Conservation (phyloP, 768 basidiomycete genomes). For the Mycena maculata region DNA sequence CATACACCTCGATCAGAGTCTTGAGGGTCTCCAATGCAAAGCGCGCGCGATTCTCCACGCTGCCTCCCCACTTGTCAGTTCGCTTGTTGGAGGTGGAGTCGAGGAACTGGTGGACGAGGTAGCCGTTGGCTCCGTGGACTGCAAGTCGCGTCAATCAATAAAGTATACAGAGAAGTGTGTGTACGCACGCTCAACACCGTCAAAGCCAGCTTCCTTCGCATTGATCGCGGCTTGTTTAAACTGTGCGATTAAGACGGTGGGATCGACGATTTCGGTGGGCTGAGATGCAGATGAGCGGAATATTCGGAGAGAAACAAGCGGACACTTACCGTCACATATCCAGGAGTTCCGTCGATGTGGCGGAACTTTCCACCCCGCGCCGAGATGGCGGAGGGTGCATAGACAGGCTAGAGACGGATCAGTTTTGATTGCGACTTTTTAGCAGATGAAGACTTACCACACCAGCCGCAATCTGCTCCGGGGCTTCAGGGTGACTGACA, state of each 20-base stretch:
- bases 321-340: conserved; percentile 40
- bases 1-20: conserved; percentile 44
- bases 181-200: neutral
- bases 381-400: neutral
- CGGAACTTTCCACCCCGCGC: conserved; percentile 39
- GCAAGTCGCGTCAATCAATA: neutral
- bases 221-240: neutral
- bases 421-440: neutral
- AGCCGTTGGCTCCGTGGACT: conserved; percentile 36
- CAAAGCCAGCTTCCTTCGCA: neutral
- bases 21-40: conserved; percentile 51
- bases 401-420: neutral
- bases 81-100: conserved; percentile 48
- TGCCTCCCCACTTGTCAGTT: conserved; percentile 54
- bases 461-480: conserved; percentile 36
- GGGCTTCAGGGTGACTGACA: conserved; percentile 39
- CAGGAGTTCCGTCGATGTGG: conserved; percentile 38
- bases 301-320: no score
- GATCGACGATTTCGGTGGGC: neutral
- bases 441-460: neutral
- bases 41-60: conserved; percentile 51
- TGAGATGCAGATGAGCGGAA: neutral
- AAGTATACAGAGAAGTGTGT: no score
- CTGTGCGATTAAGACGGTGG: neutral
- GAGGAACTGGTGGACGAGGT: conserved; percentile 44